Base-by-base conservation (phyloP, 2,329 filamentous ascomycete genomes). In the Leptoxyphium fumago region DNA sequence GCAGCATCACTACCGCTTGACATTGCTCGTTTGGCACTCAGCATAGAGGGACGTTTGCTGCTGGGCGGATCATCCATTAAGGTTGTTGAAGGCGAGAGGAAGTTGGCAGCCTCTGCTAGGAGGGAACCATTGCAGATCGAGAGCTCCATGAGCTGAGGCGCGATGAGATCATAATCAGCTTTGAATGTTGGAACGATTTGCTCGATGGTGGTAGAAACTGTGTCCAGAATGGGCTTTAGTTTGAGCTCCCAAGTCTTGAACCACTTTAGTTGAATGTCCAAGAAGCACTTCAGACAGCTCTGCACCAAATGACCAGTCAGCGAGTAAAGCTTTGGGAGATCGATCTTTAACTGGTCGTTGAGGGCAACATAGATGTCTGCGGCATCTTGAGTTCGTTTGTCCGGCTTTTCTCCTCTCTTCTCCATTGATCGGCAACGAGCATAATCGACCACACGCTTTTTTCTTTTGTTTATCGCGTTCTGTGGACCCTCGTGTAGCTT, bases 271-370 rank as follows among this genome's bases (percentile, higher is more conserved):
- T 95, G 88, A 39, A 94, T 80, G 50, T 82, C 78, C 52, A 95
- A 77, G 56, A 96, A 86, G 55, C 86, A 87, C 45, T 75, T 77
- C 38, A 94, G 71, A 55, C 85, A 89, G 18, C 83, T 80, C 55
- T 87, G 84, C 55, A 91, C 86, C 48, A 95, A 70, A 54, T 80
- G 83, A 48, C 85, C 84, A 1, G 89, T 95, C 50, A 91, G 67
- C 7, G 69, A 66, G 42, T 91, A 94, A 13, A 98, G 73, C 59
- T 80, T 80, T 1, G 89, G 89, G 40, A 98, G 72, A 60, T 96
- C 89, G 52, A 89, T 82, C 64, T 94, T 95, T 47, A 96, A 71
- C 1, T 89, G 86, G 49, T 94, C 85, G 58, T 96, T 96, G 47
- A 98, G 71, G 7, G 87, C 86, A 36, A 84, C 75, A 61, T 94